Percentiles rank a stretch among this genome's conserved stretches.
These are phyloP conservation scores for Colletotrichum destructivum DNA, from an alignment of 2,329 filamentous ascomycete genomes.

Conservation along the genomic window DNA sequence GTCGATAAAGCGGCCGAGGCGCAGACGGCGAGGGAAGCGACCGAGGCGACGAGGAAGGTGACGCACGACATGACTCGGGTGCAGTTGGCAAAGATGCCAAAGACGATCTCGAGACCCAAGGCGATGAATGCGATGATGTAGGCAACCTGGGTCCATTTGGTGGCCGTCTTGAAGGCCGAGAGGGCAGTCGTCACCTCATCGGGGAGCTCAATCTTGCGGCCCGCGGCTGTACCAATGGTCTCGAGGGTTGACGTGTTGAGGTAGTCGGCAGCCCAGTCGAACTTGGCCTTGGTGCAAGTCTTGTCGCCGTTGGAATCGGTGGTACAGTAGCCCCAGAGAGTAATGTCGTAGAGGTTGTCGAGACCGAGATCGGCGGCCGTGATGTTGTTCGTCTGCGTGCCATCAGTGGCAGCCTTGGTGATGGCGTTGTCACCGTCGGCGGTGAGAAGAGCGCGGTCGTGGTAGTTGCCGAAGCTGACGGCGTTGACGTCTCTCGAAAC, in stretches of 20 bases:
- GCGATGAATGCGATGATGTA: slow-evolving; percentile 82
- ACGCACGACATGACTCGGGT: slow-evolving; percentile 85
- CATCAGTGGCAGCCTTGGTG: slow-evolving; percentile 47
- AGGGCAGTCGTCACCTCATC: slow-evolving; percentile 77
- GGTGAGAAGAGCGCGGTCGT: slow-evolving; percentile 53
- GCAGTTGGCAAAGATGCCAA: slow-evolving; percentile 88
- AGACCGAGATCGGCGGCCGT: slow-evolving; percentile 74
- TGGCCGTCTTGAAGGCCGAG: slow-evolving; percentile 79
- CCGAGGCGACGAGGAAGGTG: slow-evolving; percentile 81
- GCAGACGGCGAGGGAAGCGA: slow-evolving; percentile 70
- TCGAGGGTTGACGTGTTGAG: slow-evolving; percentile 77
- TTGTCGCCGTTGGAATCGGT: slow-evolving; percentile 69
- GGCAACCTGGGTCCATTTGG: slow-evolving; percentile 86
- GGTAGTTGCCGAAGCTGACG: slow-evolving; percentile 55
- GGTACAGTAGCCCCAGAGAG: slow-evolving; percentile 90
- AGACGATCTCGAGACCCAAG: slow-evolving; percentile 79
- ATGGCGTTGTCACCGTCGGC: slow-evolving; percentile 44
- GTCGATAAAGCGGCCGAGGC: slow-evolving; percentile 82
- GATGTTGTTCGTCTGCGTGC: slow-evolving; percentile 61
- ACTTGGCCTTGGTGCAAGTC: slow-evolving; percentile 79
- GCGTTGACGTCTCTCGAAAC: slow-evolving; percentile 43
- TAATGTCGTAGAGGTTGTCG: slow-evolving; percentile 84
- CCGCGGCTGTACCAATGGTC: slow-evolving; percentile 62
- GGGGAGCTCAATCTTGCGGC: slow-evolving; percentile 76
- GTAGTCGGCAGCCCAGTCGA: slow-evolving; percentile 83